phyloP scores from a whole-genome alignment of 2,329 filamentous ascomycete genomes.

The Penicillium corylophilum region DNA sequence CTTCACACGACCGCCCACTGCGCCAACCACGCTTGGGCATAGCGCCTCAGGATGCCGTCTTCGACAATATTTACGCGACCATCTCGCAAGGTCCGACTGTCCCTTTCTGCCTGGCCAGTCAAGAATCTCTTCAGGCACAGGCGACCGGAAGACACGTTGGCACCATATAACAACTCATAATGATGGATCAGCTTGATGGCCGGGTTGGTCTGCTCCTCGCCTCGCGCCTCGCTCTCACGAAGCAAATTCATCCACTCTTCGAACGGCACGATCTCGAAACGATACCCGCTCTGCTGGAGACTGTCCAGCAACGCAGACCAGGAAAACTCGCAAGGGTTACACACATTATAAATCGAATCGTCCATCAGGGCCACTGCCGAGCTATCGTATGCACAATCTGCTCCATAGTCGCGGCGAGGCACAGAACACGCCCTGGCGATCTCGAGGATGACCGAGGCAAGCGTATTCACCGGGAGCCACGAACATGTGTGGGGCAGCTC shows the following conservation, averaged over 20 bases:
- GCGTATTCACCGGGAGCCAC: constrained; percentile 34
- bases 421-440: constrained; percentile 18
- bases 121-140: too few species aligned
- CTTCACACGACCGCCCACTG: too few species aligned
- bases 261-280: constrained; percentile 36
- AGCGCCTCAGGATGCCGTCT: too few species aligned
- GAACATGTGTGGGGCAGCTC: constrained; percentile 25
- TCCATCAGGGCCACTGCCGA: constrained; percentile 21
- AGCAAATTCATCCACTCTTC: constrained; percentile 36
- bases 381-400: background rate
- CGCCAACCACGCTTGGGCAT: too few species aligned
- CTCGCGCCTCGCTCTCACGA: constrained; percentile 27
- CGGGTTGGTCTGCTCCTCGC: constrained; percentile 31
- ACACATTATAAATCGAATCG: constrained; percentile 32
- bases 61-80: too few species aligned
- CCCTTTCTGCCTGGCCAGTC: too few species aligned
- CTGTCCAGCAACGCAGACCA: constrained; percentile 37
- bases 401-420: background rate
- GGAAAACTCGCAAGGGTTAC: constrained; percentile 32
- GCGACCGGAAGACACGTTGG: background rate
- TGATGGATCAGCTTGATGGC: constrained; percentile 34
- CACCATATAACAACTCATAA: constrained; percentile 30
- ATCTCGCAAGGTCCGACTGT: too few species aligned
- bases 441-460: constrained; percentile 29
- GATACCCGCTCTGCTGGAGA: constrained; percentile 31